Percentiles rank a stretch among this genome's conserved stretches.
Evolutionary conservation across 805 yeast species (phyloP).

Genomic region (Diddensiella caesifluorescens): DNA sequence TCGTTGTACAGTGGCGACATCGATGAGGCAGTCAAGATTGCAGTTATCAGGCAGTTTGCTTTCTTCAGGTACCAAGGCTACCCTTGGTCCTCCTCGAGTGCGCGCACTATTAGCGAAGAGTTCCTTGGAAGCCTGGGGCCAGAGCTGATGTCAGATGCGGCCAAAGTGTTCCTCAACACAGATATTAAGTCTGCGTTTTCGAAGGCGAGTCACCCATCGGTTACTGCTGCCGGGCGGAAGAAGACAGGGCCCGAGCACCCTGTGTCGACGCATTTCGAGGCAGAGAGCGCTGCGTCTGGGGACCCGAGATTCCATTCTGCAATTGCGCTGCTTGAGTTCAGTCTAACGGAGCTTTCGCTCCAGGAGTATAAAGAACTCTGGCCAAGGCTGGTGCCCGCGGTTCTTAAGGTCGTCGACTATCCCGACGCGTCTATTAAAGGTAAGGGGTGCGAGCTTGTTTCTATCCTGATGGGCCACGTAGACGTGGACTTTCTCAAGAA

Average conservation of each 20-base stretch:
- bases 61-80: too few relatives aligned
- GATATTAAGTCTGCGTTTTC: neutral
- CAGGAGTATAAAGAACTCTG: conserved; percentile 20
- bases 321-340: conserved; percentile 10
- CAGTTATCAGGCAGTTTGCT: too few relatives aligned
- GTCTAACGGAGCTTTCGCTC: neutral
- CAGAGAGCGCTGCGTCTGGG: neutral
- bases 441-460: conserved; percentile 22
- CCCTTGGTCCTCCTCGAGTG: too few relatives aligned
- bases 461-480: conserved; percentile 10
- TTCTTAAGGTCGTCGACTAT: conserved; percentile 29
- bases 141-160: too few relatives aligned
- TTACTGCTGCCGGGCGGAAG: neutral
- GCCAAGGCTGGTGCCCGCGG: conserved; percentile 30
- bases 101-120: too few relatives aligned
- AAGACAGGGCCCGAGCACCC: neutral
- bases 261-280: neutral
- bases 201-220: neutral
- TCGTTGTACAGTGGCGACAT: too few relatives aligned
- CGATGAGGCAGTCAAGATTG: too few relatives aligned
- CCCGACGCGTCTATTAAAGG: conserved; percentile 23
- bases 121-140: neutral
- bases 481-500: conserved; percentile 3
- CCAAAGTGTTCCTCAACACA: too few relatives aligned
- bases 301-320: neutral